Evolutionary conservation across 768 basidiomycete genomes (phyloP).

Genomic region (Hortiboletus flavorubellus): DNA sequence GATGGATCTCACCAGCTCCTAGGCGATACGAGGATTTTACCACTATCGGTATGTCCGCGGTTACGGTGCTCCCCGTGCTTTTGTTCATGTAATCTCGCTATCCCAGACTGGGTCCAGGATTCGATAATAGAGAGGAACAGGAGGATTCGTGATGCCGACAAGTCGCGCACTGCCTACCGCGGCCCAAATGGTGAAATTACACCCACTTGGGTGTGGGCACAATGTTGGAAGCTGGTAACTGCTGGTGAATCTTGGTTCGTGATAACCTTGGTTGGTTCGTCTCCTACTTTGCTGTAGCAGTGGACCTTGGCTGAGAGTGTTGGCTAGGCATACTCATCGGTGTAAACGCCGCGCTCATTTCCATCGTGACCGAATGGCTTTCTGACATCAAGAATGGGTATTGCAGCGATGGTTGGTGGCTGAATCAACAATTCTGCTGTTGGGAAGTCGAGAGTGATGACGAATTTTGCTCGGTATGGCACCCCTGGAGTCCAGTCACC

Average conservation of each 20-base stretch:
- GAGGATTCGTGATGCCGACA: conserved; percentile 56
- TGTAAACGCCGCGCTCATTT: conserved; percentile 89
- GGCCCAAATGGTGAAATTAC: conserved; percentile 51
- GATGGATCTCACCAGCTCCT: conserved; percentile 15
- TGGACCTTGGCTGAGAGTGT: conserved; percentile 1
- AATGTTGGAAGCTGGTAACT: conserved; percentile 55
- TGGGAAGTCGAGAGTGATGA: conserved; percentile 90
- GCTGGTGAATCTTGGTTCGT: conserved; percentile 92
- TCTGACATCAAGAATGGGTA: conserved; percentile 98
- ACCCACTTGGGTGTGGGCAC: conserved; percentile 57
- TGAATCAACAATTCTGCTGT: conserved; percentile 97
- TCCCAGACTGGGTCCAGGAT: conserved; percentile 94
- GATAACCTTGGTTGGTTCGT: conserved; percentile 83
- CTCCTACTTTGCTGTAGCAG: not conserved
- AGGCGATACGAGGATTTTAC: conserved; percentile 95
- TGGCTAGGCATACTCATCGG: conserved; percentile 82
- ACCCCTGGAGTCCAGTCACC: conserved; percentile 75
- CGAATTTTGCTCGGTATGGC: conserved; percentile 88
- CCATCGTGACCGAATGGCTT: conserved; percentile 95
- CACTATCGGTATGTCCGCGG: conserved; percentile 70
- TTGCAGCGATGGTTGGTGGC: conserved; percentile 96
- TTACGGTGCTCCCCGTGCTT: conserved; percentile 2
- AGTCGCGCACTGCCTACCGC: conserved; percentile 41
- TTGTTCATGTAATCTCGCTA: conserved; percentile 9
- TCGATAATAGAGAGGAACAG: conserved; percentile 84